A percentile compares a stretch with the other conserved stretches of the same genome.
These are phyloP conservation scores for Lipomyces sp. DNA, from an alignment of 805 yeast species.

Conservation along the genomic window DNA sequence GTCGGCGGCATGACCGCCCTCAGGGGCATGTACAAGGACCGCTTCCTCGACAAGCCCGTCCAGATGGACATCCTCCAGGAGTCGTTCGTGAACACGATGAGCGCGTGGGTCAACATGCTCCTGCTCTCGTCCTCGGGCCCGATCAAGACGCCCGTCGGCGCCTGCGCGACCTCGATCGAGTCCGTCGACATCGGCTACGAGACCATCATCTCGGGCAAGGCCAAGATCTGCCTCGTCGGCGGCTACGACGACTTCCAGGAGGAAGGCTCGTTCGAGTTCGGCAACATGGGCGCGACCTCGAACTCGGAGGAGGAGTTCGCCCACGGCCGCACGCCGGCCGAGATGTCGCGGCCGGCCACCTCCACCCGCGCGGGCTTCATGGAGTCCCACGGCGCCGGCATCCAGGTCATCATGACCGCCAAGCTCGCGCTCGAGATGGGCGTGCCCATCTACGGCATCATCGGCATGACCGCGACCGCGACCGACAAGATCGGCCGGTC, in stretches of 20 bases:
- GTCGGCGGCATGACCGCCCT: constrained; percentile 99
- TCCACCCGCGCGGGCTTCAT: constrained; percentile 95
- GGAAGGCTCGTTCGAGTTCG: constrained; percentile 97
- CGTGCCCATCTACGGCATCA: constrained; percentile 95
- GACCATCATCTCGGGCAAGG: constrained; percentile 88
- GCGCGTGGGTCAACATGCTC: constrained; percentile 99
- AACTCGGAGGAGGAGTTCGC: constrained; percentile 82
- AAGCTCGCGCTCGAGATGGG: constrained; percentile 95
- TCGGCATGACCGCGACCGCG: constrained; percentile 94
- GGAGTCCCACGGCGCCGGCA: constrained; percentile 99
- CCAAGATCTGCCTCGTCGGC: constrained; percentile 95
- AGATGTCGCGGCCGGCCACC: constrained; percentile 98
- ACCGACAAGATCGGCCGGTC: constrained; percentile 98
- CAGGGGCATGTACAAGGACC: constrained; percentile 96
- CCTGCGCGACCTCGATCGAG: constrained; percentile 98
- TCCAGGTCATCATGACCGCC: constrained; percentile 93
- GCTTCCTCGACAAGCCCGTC: constrained; percentile 88
- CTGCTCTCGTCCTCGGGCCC: constrained; percentile 97
- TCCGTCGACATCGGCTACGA: constrained; percentile 95
- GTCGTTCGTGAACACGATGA: constrained; percentile 97
- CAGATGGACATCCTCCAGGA: constrained; percentile 97
- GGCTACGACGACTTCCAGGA: constrained; percentile 99
- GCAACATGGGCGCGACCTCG: constrained; percentile 97
- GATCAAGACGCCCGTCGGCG: constrained; percentile 98
- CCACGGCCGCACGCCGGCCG: constrained; percentile 96